Conservation (phyloP, 2,329 filamentous ascomycete species). For the Botrytis deweyae region DNA sequence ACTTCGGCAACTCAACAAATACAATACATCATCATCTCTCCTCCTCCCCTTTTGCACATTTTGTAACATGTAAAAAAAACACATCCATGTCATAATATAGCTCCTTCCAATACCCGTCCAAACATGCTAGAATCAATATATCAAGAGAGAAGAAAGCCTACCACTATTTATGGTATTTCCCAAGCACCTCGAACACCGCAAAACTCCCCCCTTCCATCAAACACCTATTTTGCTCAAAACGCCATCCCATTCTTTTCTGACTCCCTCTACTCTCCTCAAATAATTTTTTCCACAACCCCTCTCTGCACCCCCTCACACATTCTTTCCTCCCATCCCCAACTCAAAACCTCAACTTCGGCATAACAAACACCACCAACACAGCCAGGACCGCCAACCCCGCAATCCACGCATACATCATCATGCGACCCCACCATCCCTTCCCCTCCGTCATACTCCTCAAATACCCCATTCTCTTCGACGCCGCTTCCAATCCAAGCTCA, state of each 20-base stretch:
- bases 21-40: neutral
- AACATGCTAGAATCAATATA: neutral
- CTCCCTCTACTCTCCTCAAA: neutral
- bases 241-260: neutral
- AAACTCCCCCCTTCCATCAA: neutral
- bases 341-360: constrained; percentile 85
- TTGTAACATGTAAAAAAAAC: neutral
- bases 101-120: neutral
- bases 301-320: neutral
- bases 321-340: neutral
- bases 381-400: constrained; percentile 77
- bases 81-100: neutral
- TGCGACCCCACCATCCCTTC: constrained; percentile 74
- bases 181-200: neutral
- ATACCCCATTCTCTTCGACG: constrained; percentile 73
- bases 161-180: constrained; percentile 22
- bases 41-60: neutral
- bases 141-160: constrained; percentile 3
- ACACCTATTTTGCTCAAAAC: neutral
- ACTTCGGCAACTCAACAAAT: neutral
- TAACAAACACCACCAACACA: constrained; percentile 79
- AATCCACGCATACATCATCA: constrained; percentile 83
- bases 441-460: constrained; percentile 82
- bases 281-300: neutral
- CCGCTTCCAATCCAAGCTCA: constrained; percentile 71